These are phyloP conservation scores for Posidonia australis DNA, from an alignment of 106 monocot genomes.

Conservation along the genomic window DNA sequence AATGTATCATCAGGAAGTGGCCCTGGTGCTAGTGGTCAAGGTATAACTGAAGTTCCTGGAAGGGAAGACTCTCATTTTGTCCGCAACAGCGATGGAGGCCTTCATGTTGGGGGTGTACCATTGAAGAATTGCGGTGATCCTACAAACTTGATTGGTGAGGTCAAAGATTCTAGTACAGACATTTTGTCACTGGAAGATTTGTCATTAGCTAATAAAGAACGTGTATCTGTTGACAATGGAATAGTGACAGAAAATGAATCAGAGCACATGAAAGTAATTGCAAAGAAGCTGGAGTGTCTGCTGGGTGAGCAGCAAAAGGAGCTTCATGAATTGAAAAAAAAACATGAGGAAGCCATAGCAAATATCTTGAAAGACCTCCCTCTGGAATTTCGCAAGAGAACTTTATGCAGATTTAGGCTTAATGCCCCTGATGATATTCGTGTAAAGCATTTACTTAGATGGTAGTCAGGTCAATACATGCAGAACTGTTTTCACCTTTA, in stretches of 20 bases:
- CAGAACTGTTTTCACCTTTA: too few species aligned
- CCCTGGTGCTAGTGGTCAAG: constrained; percentile 2
- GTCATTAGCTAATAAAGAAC: too few species aligned
- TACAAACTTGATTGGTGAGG: neutral
- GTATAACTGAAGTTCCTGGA: constrained; percentile 8
- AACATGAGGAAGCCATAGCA: constrained; percentile 31
- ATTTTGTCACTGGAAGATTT: neutral
- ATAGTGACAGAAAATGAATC: neutral
- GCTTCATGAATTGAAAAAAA: constrained; percentile 37
- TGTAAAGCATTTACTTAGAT: too few species aligned
- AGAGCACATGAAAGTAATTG: constrained; percentile 8
- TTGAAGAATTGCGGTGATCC: neutral
- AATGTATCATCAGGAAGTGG: constrained; percentile 9
- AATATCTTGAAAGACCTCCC: constrained; percentile 34
- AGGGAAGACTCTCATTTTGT: neutral
- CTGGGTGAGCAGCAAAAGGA: constrained; percentile 46
- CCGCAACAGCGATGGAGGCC: neutral
- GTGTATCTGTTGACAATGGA: too few species aligned
- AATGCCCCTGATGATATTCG: constrained; percentile 6
- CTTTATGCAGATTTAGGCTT: constrained; percentile 18
- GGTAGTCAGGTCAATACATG: too few species aligned
- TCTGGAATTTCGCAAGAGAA: constrained; percentile 18
- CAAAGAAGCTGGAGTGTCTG: constrained; percentile 20
- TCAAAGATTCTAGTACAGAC: neutral
- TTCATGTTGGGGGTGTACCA: neutral